Percentiles rank a stretch among this genome's conserved stretches.
Conservation (phyloP, 192 early-diverging fungal species). For the Globomyces pollinis-pini region DNA sequence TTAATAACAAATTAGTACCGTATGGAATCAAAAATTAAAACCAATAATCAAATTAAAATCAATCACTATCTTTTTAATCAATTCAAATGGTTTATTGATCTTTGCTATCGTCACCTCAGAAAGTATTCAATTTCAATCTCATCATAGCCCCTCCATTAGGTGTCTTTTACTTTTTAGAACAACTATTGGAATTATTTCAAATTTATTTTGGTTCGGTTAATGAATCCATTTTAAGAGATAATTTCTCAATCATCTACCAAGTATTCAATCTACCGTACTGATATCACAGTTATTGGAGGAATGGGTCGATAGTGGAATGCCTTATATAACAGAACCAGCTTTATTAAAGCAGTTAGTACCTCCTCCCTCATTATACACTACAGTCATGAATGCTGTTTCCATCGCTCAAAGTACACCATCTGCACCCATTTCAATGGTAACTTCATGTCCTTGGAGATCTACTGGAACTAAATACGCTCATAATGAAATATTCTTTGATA, state of each 20-base stretch:
- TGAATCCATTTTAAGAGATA: slow-evolving; percentile 79
- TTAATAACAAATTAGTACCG: background rate
- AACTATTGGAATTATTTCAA: slow-evolving; percentile 64
- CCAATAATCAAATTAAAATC: background rate
- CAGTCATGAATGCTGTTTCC: slow-evolving; percentile 79
- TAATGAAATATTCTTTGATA: slow-evolving; percentile 94
- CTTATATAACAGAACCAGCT: slow-evolving; percentile 79
- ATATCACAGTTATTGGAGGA: slow-evolving; percentile 74
- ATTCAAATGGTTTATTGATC: background rate
- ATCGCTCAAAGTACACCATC: slow-evolving; percentile 49
- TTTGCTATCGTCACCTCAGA: slow-evolving; percentile 1
- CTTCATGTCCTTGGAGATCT: slow-evolving; percentile 79
- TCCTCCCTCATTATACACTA: slow-evolving; percentile 75
- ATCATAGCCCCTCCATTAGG: slow-evolving; percentile 73
- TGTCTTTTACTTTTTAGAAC: slow-evolving; percentile 79
- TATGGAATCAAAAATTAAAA: background rate
- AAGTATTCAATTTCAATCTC: background rate
- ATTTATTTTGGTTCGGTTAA: slow-evolving; percentile 82
- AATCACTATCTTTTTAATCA: background rate
- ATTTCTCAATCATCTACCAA: slow-evolving; percentile 87
- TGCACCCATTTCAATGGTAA: slow-evolving; percentile 50
- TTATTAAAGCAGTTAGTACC: slow-evolving; percentile 81
- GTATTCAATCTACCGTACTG: slow-evolving; percentile 34
- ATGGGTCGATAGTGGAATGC: slow-evolving; percentile 86
- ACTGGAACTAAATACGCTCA: slow-evolving; percentile 76